Conservation (phyloP, 495 filamentous ascomycete genomes). For the Lindgomyces ingoldianus region DNA sequence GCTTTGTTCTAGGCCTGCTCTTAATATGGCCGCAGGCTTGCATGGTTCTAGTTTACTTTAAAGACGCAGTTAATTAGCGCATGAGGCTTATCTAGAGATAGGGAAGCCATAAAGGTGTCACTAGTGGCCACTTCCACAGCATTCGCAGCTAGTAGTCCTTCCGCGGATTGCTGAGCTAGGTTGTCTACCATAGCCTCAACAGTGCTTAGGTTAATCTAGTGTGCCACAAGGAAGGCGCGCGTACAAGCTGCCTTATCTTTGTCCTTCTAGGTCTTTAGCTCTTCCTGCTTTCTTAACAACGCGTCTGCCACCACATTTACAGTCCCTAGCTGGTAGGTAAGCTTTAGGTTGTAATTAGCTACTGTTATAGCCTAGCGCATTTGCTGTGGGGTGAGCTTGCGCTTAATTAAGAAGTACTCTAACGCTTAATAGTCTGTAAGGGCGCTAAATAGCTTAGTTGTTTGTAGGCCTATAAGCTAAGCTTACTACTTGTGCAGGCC, state of each 20-base stretch:
- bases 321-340: constrained; percentile 32
- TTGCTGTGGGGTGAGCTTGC: constrained; percentile 33
- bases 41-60: neutral
- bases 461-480: constrained; percentile 31
- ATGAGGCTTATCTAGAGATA: neutral
- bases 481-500: constrained; percentile 41
- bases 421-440: constrained; percentile 45
- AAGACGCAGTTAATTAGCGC: neutral
- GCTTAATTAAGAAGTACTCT: constrained; percentile 39
- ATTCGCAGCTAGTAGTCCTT: neutral
- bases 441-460: constrained; percentile 31
- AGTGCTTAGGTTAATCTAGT: neutral
- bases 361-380: constrained; percentile 33
- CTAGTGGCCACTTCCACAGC: too few relatives aligned
- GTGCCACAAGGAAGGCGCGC: neutral
- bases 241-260: constrained; percentile 1
- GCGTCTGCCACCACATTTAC: constrained; percentile 28
- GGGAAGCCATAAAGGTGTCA: neutral
- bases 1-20: neutral
- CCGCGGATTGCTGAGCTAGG: neutral
- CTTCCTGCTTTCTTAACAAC: constrained; percentile 21
- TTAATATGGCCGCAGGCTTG: neutral
- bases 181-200: neutral
- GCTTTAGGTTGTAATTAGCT: constrained; percentile 32
- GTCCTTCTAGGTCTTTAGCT: constrained; percentile 7